Percentiles rank a stretch among this genome's conserved stretches.
These are phyloP conservation scores for Eimeria falciformis DNA, from an alignment of 169 alveolate genomes.

Conservation along the genomic window DNA sequence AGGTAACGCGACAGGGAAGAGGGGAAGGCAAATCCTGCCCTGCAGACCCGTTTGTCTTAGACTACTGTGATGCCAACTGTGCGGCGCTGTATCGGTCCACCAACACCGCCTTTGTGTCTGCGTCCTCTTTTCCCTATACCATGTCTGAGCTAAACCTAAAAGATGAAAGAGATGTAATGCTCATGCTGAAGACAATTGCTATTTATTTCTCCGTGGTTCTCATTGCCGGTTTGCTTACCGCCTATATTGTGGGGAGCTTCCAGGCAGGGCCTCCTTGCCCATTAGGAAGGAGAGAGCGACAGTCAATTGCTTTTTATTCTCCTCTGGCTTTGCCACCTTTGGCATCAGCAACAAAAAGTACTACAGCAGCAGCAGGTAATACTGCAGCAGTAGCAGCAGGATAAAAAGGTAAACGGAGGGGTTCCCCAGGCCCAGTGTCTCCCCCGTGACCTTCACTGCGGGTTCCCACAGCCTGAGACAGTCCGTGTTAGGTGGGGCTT, in stretches of 20 bases:
- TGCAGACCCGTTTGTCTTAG: conserved; percentile 3
- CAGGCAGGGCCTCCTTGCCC: not conserved
- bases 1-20: conserved; percentile 41
- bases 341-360: not conserved
- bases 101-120: not conserved
- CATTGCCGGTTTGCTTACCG: conserved; percentile 42
- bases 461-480: conserved; percentile 7
- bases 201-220: conserved; percentile 35
- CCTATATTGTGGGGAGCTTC: conserved; percentile 42
- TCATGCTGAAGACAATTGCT: conserved; percentile 47
- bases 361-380: not conserved
- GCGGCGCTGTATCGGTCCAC: conserved; percentile 46
- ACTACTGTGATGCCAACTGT: conserved; percentile 50
- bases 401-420: not conserved
- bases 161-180: conserved; percentile 29
- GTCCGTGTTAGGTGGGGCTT: conserved; percentile 23
- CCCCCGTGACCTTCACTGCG: not conserved
- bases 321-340: not conserved
- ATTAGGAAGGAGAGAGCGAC: not conserved
- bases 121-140: not conserved
- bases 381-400: not conserved
- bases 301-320: not conserved
- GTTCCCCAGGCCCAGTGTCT: not conserved
- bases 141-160: not conserved
- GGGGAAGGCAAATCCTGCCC: conserved; percentile 53